A percentile compares a stretch with the other conserved stretches of the same genome.
Evolutionary conservation across 2,329 filamentous ascomycete species (phyloP).

Genomic region (Lomentospora prolificans): DNA sequence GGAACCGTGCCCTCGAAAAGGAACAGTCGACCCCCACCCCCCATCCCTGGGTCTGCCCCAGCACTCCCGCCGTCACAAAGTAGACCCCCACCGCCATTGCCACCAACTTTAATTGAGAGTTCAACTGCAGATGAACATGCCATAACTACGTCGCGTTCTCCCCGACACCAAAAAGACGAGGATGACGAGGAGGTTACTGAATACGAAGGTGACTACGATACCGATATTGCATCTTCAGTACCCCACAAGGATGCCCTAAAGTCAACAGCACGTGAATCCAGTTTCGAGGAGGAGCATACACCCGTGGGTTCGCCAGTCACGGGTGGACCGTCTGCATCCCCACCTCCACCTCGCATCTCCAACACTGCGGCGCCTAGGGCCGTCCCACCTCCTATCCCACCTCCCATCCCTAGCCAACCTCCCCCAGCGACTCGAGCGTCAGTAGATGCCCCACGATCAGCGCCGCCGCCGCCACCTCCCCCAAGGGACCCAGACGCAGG

Average conservation of each 20-base stretch:
- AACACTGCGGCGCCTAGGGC: slow-evolving; percentile 38
- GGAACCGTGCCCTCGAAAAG: slow-evolving; percentile 35
- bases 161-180: slow-evolving; percentile 43
- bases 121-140: slow-evolving; percentile 46
- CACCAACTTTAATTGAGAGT: slow-evolving; percentile 33
- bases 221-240: slow-evolving; percentile 89
- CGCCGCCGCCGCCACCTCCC: slow-evolving; percentile 23
- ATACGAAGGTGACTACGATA: slow-evolving; percentile 97
- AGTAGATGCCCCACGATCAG: slow-evolving; percentile 45
- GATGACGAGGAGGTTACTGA: slow-evolving; percentile 77
- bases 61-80: slow-evolving; percentile 37
- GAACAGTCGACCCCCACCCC: slow-evolving; percentile 46
- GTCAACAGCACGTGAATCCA: slow-evolving; percentile 66
- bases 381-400: slow-evolving; percentile 40
- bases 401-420: slow-evolving; percentile 53
- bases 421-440: slow-evolving; percentile 37
- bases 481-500: slow-evolving; percentile 30
- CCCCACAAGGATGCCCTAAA: slow-evolving; percentile 90
- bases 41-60: slow-evolving; percentile 48
- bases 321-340: slow-evolving; percentile 33
- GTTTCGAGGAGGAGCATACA: slow-evolving; percentile 54
- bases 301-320: slow-evolving; percentile 43
- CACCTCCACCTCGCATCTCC: slow-evolving; percentile 52
- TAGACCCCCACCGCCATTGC: slow-evolving; percentile 59
- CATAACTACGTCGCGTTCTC: slow-evolving; percentile 30